These are phyloP conservation scores for Cucumis cinereus DNA, from an alignment of 306 rosid species.

Conservation along the genomic window DNA sequence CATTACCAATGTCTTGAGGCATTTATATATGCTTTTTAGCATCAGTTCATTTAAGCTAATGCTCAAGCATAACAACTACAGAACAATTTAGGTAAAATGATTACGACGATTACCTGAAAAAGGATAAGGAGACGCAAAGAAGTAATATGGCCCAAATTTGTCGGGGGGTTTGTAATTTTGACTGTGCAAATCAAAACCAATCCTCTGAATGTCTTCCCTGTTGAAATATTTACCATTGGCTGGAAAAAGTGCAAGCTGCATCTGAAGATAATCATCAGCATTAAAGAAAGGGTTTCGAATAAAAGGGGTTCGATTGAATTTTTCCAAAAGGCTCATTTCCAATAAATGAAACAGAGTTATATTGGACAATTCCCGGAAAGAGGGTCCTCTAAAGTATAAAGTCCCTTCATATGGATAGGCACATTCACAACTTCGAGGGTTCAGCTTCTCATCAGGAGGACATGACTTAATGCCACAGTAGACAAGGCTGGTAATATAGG, in stretches of 20 bases:
- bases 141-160: slow-evolving; percentile 67
- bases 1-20: slow-evolving; percentile 24
- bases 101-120: slow-evolving; percentile 43
- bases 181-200: slow-evolving; percentile 57
- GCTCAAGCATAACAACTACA: background rate
- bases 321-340: slow-evolving; percentile 60
- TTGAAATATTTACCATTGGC: slow-evolving; percentile 43
- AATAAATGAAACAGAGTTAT: slow-evolving; percentile 39
- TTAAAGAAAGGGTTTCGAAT: slow-evolving; percentile 59
- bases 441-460: slow-evolving; percentile 46
- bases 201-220: slow-evolving; percentile 53
- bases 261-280: slow-evolving; percentile 60
- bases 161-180: slow-evolving; percentile 78
- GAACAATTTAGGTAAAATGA: background rate
- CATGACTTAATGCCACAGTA: slow-evolving; percentile 46
- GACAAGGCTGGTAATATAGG: slow-evolving; percentile 60
- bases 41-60: slow-evolving; percentile 12
- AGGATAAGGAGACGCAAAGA: slow-evolving; percentile 52
- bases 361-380: slow-evolving; percentile 56
- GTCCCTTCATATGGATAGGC: slow-evolving; percentile 76
- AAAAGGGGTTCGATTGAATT: slow-evolving; percentile 43
- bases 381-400: slow-evolving; percentile 63
- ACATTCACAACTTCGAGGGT: slow-evolving; percentile 86
- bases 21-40: background rate
- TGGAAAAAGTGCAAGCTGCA: slow-evolving; percentile 72